Evolutionary conservation across 2,329 filamentous ascomycete species (phyloP).

Genomic region (Aspergillus intermedius): DNA sequence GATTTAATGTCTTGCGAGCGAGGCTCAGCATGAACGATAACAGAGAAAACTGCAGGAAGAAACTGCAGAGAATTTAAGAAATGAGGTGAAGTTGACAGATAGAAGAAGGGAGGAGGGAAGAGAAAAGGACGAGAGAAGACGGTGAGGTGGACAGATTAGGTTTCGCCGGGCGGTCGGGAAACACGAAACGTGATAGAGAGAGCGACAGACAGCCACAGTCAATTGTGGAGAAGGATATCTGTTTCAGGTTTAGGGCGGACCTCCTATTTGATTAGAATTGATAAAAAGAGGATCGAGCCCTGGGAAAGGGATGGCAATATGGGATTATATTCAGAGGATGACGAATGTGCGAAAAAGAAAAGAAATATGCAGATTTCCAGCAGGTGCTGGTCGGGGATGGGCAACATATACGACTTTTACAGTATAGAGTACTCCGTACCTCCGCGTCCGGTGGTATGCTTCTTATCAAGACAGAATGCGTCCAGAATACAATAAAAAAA

Average conservation of each 20-base stretch:
- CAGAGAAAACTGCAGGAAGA: conserved; percentile 21
- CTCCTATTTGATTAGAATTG: background rate
- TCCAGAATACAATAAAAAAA: too few species aligned
- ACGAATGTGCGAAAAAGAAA: too few species aligned
- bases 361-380: too few species aligned
- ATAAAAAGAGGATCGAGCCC: conserved; percentile 3
- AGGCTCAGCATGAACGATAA: conserved; percentile 37
- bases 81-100: conserved; percentile 12
- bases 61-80: conserved; percentile 22
- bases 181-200: conserved; percentile 16
- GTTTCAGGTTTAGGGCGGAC: conserved; percentile 31
- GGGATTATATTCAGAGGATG: too few species aligned
- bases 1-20: conserved; percentile 38
- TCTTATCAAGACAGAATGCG: too few species aligned
- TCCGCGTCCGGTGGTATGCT: too few species aligned
- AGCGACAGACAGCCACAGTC: conserved; percentile 5
- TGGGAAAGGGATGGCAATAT: conserved; percentile 12
- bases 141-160: conserved; percentile 18
- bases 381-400: too few species aligned
- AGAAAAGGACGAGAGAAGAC: conserved; percentile 12
- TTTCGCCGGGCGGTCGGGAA: conserved; percentile 12
- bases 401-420: too few species aligned
- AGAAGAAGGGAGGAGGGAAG: conserved; percentile 11
- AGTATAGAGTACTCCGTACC: too few species aligned
- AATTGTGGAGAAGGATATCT: conserved; percentile 21